A percentile compares a stretch with the other conserved stretches of the same genome.
Conservation (phyloP, 495 filamentous ascomycete species). For the Lineolata rhizophorae region DNA sequence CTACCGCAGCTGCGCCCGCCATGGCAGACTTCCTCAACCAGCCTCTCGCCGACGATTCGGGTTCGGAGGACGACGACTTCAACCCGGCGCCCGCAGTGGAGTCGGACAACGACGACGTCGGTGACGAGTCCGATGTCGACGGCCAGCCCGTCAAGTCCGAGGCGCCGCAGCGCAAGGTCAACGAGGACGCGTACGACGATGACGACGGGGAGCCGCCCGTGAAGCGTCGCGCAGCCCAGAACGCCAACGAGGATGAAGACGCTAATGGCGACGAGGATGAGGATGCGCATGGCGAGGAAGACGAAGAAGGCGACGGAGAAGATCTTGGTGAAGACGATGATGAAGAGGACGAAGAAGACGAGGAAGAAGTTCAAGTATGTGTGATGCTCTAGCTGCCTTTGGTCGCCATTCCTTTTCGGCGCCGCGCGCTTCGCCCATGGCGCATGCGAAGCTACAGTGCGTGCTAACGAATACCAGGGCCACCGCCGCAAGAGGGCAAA, state of each 20-base stretch:
- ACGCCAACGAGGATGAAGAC: slow-evolving; percentile 30
- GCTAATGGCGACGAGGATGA: slow-evolving; percentile 26
- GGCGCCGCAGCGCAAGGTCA: no score
- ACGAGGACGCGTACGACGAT: slow-evolving; percentile 20
- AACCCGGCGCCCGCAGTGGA: slow-evolving; percentile 47
- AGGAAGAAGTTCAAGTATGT: slow-evolving; percentile 11
- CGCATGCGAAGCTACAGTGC: no score
- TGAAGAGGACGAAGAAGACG: slow-evolving; percentile 13
- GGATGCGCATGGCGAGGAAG: slow-evolving; percentile 12
- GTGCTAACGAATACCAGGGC: no score
- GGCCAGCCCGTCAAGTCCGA: no score
- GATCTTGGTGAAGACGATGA: slow-evolving; percentile 4
- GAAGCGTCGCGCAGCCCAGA: slow-evolving; percentile 7
- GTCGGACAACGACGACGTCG: slow-evolving; percentile 41
- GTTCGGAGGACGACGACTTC: slow-evolving; percentile 66
- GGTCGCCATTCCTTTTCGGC: background rate
- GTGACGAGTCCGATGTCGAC: slow-evolving; percentile 10
- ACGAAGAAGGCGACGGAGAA: slow-evolving; percentile 8
- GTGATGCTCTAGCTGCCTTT: slow-evolving; percentile 7
- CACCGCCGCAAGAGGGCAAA: slow-evolving; percentile 60
- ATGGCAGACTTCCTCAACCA: slow-evolving; percentile 23
- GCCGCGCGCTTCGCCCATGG: no score
- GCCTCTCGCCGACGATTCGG: slow-evolving; percentile 46
- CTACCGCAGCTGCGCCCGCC: slow-evolving; percentile 3
- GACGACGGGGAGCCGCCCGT: slow-evolving; percentile 16